Evolutionary conservation across 1,139 yeast species (phyloP).

Genomic region (Candida neerlandica): DNA sequence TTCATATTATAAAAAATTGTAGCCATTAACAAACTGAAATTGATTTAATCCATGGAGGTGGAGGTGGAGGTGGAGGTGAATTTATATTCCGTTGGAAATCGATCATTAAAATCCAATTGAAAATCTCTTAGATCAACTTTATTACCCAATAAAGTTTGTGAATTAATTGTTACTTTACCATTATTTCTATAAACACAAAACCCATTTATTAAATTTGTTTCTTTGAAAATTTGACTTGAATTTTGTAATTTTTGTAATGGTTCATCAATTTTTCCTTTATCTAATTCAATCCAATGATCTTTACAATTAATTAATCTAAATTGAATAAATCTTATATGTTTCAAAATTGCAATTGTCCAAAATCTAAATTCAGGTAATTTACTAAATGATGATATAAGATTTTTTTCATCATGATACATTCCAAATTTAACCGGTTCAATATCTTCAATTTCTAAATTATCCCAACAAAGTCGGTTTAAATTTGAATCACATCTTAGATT

Average conservation of each 20-base stretch:
- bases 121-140: conserved; percentile 7
- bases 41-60: too few species aligned
- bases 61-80: too few species aligned
- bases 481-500: neutral
- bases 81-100: conserved; percentile 11
- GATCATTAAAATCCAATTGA: neutral
- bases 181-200: conserved; percentile 11
- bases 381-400: conserved; percentile 7
- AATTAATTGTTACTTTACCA: conserved; percentile 9
- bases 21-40: too few species aligned
- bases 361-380: conserved; percentile 7
- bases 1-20: too few species aligned
- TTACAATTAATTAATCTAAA: conserved; percentile 6
- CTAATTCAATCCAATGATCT: conserved; percentile 9
- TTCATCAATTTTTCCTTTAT: conserved; percentile 9
- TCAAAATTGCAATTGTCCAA: conserved; percentile 7
- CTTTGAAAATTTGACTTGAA: conserved; percentile 7
- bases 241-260: conserved; percentile 2
- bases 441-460: conserved; percentile 10
- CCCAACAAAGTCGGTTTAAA: neutral
- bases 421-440: conserved; percentile 6
- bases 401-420: conserved; percentile 11
- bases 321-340: conserved; percentile 11
- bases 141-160: conserved; percentile 7
- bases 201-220: conserved; percentile 10